These are phyloP conservation scores for Macrophomina pseudophaseolina DNA, from an alignment of 2,329 filamentous ascomycete species.

Conservation along the genomic window DNA sequence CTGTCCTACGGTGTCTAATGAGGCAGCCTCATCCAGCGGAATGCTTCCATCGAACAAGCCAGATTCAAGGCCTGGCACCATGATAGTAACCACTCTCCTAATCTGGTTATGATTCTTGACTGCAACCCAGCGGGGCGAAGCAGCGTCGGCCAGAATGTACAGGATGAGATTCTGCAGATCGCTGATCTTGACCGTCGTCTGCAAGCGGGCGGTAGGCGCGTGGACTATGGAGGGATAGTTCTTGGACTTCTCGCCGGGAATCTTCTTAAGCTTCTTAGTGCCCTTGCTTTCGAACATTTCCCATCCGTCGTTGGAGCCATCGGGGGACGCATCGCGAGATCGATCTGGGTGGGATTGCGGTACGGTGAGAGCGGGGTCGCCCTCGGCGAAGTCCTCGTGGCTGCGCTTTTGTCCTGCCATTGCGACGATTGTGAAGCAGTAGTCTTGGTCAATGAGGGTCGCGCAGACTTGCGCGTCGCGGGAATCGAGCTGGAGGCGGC, in stretches of 20 bases:
- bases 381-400: constrained; percentile 21
- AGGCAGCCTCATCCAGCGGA: constrained; percentile 32
- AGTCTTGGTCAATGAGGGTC: neutral
- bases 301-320: constrained; percentile 33
- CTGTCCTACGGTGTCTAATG: constrained; percentile 29
- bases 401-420: constrained; percentile 26
- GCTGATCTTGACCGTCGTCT: constrained; percentile 61
- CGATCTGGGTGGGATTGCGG: neutral
- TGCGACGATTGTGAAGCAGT: neutral
- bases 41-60: constrained; percentile 78
- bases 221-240: constrained; percentile 62
- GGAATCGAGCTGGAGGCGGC: neutral
- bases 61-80: constrained; percentile 90
- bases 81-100: constrained; percentile 81
- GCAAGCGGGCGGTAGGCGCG: constrained; percentile 57
- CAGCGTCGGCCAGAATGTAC: constrained; percentile 64
- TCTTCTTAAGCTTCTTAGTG: constrained; percentile 33
- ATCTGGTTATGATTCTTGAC: constrained; percentile 62
- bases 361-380: neutral
- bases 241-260: constrained; percentile 46
- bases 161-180: constrained; percentile 64
- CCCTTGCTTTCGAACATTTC: constrained; percentile 31
- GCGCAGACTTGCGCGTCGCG: neutral
- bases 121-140: constrained; percentile 67
- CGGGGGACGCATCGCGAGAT: constrained; percentile 5